phyloP scores from a whole-genome alignment of 345 rosid species.

The Pseudoturritis turrita region DNA sequence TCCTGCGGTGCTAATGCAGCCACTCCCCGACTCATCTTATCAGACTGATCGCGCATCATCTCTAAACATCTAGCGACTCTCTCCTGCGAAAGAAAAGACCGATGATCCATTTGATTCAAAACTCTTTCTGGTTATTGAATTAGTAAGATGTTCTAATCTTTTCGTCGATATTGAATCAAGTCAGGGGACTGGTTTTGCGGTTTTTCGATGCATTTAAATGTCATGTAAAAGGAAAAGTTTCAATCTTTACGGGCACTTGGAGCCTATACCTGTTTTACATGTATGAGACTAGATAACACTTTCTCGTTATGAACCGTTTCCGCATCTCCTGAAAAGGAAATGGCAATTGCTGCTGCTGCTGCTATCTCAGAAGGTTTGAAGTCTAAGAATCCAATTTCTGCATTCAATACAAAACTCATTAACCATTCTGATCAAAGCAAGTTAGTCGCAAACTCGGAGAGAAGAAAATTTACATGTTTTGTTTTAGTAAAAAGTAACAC shows the following conservation, averaged over 20 bases:
- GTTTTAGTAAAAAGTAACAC: slow-evolving; percentile 15
- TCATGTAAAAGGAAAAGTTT: no score
- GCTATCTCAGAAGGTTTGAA: slow-evolving; percentile 64
- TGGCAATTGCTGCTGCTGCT: slow-evolving; percentile 48
- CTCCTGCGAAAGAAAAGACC: slow-evolving; percentile 34
- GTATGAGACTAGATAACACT: slow-evolving; percentile 32
- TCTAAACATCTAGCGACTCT: slow-evolving; percentile 45
- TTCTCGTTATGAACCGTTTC: slow-evolving; percentile 33
- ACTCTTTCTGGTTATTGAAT: no score
- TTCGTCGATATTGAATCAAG: not conserved
- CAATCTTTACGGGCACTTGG: not conserved
- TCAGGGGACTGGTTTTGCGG: not conserved
- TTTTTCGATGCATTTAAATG: not conserved
- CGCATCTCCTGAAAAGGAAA: slow-evolving; percentile 37
- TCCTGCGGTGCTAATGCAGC: not conserved
- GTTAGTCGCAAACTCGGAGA: not conserved
- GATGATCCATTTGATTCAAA: not conserved
- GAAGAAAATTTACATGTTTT: not conserved
- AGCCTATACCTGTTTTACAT: slow-evolving; percentile 41
- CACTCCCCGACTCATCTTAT: slow-evolving; percentile 13
- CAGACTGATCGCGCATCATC: slow-evolving; percentile 37
- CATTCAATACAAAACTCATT: slow-evolving; percentile 37
- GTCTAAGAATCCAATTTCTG: slow-evolving; percentile 62
- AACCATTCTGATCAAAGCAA: not conserved
- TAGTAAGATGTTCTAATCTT: not conserved